Evolutionary conservation across 2,329 filamentous ascomycete genomes (phyloP).

Genomic region (Pseudogymnoascus sp.): DNA sequence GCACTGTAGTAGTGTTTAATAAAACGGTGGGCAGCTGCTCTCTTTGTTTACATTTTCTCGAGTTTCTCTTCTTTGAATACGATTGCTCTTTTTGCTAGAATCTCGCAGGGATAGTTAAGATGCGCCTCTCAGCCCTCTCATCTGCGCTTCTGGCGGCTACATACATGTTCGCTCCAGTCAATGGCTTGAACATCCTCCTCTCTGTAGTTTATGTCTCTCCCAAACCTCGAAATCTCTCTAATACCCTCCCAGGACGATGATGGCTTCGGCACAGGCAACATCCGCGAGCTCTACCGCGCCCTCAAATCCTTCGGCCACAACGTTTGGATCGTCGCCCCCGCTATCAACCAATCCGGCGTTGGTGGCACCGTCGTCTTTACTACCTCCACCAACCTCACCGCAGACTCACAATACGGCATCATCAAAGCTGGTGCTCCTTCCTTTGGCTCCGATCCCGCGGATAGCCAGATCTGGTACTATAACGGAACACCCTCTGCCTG

Average conservation of each 20-base stretch:
- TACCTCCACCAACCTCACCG: slow-evolving; percentile 34
- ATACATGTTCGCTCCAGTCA: slow-evolving; percentile 3
- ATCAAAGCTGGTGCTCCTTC: slow-evolving; percentile 41
- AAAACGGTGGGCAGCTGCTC: neutral
- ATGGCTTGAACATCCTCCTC: slow-evolving; percentile 19
- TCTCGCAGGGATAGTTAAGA: neutral
- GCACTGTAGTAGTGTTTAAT: neutral
- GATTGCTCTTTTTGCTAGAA: neutral
- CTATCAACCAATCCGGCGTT: slow-evolving; percentile 38
- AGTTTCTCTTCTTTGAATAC: neutral
- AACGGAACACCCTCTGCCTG: slow-evolving; percentile 51
- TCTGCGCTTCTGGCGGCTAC: neutral
- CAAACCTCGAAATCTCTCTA: neutral
- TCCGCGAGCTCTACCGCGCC: slow-evolving; percentile 35
- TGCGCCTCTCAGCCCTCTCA: slow-evolving; percentile 2
- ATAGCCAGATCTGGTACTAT: slow-evolving; percentile 53
- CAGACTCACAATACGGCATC: slow-evolving; percentile 38
- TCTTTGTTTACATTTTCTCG: too few species aligned
- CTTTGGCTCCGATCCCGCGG: slow-evolving; percentile 43
- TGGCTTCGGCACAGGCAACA: slow-evolving; percentile 36
- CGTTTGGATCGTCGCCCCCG: slow-evolving; percentile 37
- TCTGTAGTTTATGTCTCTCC: slow-evolving; percentile 10
- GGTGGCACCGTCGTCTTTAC: slow-evolving; percentile 40
- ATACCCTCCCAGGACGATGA: slow-evolving; percentile 30
- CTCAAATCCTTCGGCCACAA: slow-evolving; percentile 32